Percentiles rank a stretch among this genome's conserved stretches.
Conservation (phyloP, 352 stramenopile genomes). For the Phytopythium litorale region DNA sequence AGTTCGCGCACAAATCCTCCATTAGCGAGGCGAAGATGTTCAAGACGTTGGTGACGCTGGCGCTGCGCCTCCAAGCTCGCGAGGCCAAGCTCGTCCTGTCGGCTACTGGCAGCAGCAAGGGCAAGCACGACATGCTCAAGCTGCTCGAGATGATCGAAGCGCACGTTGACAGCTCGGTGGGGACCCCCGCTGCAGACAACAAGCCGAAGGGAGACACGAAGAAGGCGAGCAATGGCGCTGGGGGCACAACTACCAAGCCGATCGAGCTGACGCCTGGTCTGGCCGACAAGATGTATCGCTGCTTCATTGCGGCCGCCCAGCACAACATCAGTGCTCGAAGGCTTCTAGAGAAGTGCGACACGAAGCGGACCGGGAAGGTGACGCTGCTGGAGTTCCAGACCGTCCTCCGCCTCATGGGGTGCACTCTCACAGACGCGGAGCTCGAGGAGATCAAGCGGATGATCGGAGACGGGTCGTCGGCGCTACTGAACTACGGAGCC, state of each 20-base stretch:
- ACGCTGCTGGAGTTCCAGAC: slow-evolving; percentile 71
- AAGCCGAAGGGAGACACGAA: slow-evolving; percentile 1
- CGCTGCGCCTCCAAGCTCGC: slow-evolving; percentile 41
- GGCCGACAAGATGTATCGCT: slow-evolving; percentile 61
- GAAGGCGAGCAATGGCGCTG: neutral
- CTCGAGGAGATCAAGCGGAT: slow-evolving; percentile 43
- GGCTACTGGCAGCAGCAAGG: slow-evolving; percentile 25
- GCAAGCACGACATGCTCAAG: slow-evolving; percentile 22
- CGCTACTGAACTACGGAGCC: slow-evolving; percentile 44
- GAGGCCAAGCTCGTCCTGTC: slow-evolving; percentile 45
- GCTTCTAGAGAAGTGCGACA: slow-evolving; percentile 72
- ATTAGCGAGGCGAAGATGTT: slow-evolving; percentile 60
- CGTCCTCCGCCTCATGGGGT: slow-evolving; percentile 75
- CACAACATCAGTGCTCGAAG: slow-evolving; percentile 71
- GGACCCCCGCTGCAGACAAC: neutral
- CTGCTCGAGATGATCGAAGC: slow-evolving; percentile 21
- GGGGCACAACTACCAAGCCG: no score
- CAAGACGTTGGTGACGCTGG: slow-evolving; percentile 44
- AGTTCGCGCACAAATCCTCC: slow-evolving; percentile 16
- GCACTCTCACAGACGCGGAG: slow-evolving; percentile 43
- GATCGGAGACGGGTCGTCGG: slow-evolving; percentile 38
- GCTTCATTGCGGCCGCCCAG: slow-evolving; percentile 62
- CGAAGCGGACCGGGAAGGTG: slow-evolving; percentile 40
- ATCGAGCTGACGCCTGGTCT: slow-evolving; percentile 10
- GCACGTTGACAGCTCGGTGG: slow-evolving; percentile 20